Evolutionary conservation across 345 rosid genomes (phyloP).

Genomic region (Eucalyptus pauciflora): DNA sequence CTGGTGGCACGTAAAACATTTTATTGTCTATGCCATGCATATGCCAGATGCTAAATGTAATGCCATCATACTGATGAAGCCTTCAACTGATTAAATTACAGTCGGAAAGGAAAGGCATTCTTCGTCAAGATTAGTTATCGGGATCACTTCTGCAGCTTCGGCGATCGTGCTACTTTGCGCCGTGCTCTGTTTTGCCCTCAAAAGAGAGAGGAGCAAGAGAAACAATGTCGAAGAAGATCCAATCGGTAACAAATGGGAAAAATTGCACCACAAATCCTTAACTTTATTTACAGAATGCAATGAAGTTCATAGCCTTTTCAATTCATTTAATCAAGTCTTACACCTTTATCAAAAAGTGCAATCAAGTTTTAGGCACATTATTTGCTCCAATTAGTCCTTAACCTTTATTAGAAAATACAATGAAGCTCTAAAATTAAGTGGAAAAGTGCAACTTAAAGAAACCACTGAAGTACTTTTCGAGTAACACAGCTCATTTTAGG

Average conservation of each 20-base stretch:
- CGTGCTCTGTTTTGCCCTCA: not conserved
- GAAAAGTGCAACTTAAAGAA: not conserved
- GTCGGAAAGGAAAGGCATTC: not conserved
- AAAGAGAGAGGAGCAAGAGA: not conserved
- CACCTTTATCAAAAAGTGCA: not conserved
- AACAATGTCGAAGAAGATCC: not conserved
- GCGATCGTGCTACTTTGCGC: not conserved
- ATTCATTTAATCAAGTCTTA: not conserved
- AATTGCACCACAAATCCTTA: not conserved
- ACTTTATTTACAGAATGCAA: not conserved
- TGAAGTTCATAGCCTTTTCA: not conserved
- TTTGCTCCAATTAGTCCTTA: not conserved
- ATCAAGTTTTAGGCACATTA: not conserved
- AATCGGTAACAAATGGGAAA: not conserved
- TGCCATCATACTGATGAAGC: not conserved
- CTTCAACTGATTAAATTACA: not conserved
- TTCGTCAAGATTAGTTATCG: not conserved
- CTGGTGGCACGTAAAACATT: not conserved
- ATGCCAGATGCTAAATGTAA: not conserved
- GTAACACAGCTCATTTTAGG: not conserved
- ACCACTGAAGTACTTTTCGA: not conserved
- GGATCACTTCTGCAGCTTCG: not conserved
- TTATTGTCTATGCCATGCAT: not conserved
- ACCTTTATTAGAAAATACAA: not conserved
- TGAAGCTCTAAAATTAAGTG: not conserved